These are phyloP conservation scores for Candida sojae DNA, from an alignment of 1,139 yeast genomes.

Conservation along the genomic window DNA sequence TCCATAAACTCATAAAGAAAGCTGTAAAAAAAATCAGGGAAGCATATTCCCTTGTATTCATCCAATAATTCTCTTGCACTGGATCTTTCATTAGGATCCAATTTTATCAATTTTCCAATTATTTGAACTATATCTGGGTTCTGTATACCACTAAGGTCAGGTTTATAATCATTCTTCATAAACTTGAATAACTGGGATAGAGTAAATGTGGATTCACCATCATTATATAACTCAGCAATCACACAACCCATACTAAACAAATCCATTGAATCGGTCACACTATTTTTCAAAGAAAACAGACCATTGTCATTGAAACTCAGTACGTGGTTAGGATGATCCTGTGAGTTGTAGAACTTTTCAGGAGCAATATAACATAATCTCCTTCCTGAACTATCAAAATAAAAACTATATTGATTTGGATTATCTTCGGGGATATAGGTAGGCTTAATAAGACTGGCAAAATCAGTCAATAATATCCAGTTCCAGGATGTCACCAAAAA, in stretches of 20 bases:
- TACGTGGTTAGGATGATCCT: constrained; percentile 16
- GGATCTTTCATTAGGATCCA: constrained; percentile 62
- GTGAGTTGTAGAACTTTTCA: constrained; percentile 66
- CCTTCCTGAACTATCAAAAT: constrained; percentile 86
- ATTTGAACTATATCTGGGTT: constrained; percentile 46
- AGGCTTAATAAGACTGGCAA: constrained; percentile 78
- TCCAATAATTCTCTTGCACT: constrained; percentile 56
- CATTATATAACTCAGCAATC: constrained; percentile 83
- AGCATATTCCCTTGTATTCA: constrained; percentile 50
- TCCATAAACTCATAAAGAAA: constrained; percentile 71
- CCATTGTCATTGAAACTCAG: constrained; percentile 32
- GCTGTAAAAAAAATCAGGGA: constrained; percentile 71
- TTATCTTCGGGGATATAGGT: constrained; percentile 87
- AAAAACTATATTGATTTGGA: constrained; percentile 91
- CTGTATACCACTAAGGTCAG: constrained; percentile 57
- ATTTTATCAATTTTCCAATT: constrained; percentile 60
- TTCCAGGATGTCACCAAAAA: constrained; percentile 86
- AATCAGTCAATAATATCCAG: constrained; percentile 82
- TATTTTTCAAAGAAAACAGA: constrained; percentile 22
- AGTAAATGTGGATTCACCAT: constrained; percentile 85
- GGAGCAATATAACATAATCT: constrained; percentile 93
- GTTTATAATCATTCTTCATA: constrained; percentile 65
- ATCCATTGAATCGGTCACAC: constrained; percentile 74
- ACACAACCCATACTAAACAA: constrained; percentile 90
- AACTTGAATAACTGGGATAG: constrained; percentile 85